Percentiles rank a stretch among this genome's conserved stretches.
These are phyloP conservation scores for Clonostachys byssicola DNA, from an alignment of 2,329 filamentous ascomycete species.

Conservation along the genomic window DNA sequence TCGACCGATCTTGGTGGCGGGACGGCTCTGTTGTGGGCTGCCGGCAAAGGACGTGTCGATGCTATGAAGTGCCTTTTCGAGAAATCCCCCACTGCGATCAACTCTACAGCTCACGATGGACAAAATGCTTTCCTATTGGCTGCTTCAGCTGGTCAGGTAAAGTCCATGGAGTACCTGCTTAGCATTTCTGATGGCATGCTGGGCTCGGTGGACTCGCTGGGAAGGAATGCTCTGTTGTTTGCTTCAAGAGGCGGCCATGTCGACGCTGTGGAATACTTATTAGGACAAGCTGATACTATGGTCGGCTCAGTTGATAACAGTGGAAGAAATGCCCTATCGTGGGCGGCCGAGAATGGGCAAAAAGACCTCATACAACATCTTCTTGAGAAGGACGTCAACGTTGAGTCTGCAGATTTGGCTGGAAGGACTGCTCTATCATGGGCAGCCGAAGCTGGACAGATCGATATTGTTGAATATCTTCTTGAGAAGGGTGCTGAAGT, in stretches of 20 bases:
- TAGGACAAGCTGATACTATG: too few species aligned
- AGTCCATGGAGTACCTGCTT: too few species aligned
- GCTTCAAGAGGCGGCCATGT: too few species aligned
- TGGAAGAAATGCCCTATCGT: not conserved
- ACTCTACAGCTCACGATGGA: too few species aligned
- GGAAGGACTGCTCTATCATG: not conserved
- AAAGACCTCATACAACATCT: not conserved
- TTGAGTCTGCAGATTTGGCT: constrained; percentile 1
- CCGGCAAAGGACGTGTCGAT: not conserved
- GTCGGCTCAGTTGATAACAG: not conserved
- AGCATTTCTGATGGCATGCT: not conserved
- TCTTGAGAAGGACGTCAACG: constrained; percentile 4
- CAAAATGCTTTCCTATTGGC: too few species aligned
- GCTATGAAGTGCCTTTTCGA: not conserved
- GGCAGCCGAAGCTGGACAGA: not conserved
- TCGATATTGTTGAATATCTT: not conserved
- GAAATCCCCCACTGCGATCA: not conserved
- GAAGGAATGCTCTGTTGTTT: not conserved
- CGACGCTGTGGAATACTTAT: too few species aligned
- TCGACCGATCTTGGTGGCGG: not conserved
- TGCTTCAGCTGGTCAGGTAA: too few species aligned
- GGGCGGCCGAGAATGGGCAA: not conserved
- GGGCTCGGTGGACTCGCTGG: not conserved
- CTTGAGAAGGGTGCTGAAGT: constrained; percentile 4
- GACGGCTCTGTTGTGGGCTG: not conserved